A percentile compares a stretch with the other conserved stretches of the same genome.
Evolutionary conservation across 495 filamentous ascomycete species (phyloP).

Genomic region (Saxophila tyrrhenica): DNA sequence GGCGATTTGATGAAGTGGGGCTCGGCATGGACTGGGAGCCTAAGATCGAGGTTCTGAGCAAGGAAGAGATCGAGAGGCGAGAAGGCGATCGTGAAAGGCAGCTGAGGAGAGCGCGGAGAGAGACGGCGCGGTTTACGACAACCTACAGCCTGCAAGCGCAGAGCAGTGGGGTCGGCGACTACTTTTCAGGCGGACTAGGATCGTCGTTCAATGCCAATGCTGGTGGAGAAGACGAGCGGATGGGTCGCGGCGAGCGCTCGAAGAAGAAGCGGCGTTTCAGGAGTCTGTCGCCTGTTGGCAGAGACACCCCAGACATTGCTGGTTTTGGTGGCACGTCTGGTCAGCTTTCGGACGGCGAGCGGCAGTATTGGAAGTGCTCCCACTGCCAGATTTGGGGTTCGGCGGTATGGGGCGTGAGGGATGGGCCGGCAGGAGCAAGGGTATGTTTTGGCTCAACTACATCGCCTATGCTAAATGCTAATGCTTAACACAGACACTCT

Average conservation of each 20-base stretch:
- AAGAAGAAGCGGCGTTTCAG: conserved; percentile 91
- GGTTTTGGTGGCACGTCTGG: conserved; percentile 26
- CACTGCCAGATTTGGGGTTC: conserved; percentile 84
- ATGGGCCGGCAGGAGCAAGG: conserved; percentile 74
- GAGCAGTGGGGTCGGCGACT: conserved; percentile 21
- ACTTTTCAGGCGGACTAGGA: conserved; percentile 24
- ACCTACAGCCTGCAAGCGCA: conserved; percentile 60
- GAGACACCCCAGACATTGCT: conserved; percentile 32
- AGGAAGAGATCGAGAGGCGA: conserved; percentile 96
- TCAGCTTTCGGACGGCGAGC: conserved; percentile 42
- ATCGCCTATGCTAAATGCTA: too few relatives aligned
- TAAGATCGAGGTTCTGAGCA: conserved; percentile 75
- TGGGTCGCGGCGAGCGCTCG: conserved; percentile 78
- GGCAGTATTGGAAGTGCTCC: conserved; percentile 75
- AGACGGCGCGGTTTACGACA: conserved; percentile 85
- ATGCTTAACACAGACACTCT: conserved; percentile 73
- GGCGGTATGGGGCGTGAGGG: conserved; percentile 85
- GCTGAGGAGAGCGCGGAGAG: conserved; percentile 70
- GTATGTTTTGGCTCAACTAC: conserved; percentile 52
- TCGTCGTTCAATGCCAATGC: conserved; percentile 14
- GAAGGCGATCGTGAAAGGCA: conserved; percentile 91
- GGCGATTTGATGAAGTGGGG: conserved; percentile 87
- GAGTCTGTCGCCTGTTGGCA: conserved; percentile 41
- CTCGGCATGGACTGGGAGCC: conserved; percentile 90
- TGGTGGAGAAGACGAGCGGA: conserved; percentile 44